Evolutionary conservation across 1,284 basidiomycete species (phyloP), one percentile per base, ranked within the genome.

Genomic region (Schizopora paradoxa): DNA sequence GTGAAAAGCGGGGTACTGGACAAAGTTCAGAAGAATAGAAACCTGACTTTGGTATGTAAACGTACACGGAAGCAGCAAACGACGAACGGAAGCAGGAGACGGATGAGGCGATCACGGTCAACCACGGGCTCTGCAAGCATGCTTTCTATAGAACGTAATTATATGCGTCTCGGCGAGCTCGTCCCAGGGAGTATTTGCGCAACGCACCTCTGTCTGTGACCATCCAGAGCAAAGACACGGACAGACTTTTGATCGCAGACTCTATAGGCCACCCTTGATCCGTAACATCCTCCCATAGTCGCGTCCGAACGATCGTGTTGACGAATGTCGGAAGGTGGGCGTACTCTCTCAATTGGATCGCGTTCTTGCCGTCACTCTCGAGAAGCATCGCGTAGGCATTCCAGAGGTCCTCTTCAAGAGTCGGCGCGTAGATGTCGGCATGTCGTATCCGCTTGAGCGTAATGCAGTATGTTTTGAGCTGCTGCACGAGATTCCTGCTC

Each of bases 321-420:
- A 76, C 66, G 45, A 77, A 74, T 7, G 52, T 51, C 29, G 69
- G 65, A 5, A 79, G 62, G 6, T 72, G 69, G 0, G 73, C 79
- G 37, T 65, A 66, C 42, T 74, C 66, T 4, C 58, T 32, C 40
- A 90, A 71, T 59, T 84, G 83, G 2, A 57, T 61, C 21, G 72
- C 63, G 59, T 91, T 91, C 62, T 75, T 77, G 25, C 83, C 86
- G 60, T 91, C 82, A 66, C 86, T 83, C 58, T 90, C 87, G 5
- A 79, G 63, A 55, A 86, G 60, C 74, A 90, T 79, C 42, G 85
- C 57, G 52, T 79, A 82, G 0, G 74, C 68, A 0, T 66, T 66
- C 68, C 76, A 78, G 7, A 86, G 63, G 34, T 82, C 64, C 68
- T 66, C 41, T 14, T 62, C 54, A 8, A 74, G 59, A 31, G 49